Conservation (phyloP, 2,329 filamentous ascomycete genomes). For the Amauroascus niger region DNA sequence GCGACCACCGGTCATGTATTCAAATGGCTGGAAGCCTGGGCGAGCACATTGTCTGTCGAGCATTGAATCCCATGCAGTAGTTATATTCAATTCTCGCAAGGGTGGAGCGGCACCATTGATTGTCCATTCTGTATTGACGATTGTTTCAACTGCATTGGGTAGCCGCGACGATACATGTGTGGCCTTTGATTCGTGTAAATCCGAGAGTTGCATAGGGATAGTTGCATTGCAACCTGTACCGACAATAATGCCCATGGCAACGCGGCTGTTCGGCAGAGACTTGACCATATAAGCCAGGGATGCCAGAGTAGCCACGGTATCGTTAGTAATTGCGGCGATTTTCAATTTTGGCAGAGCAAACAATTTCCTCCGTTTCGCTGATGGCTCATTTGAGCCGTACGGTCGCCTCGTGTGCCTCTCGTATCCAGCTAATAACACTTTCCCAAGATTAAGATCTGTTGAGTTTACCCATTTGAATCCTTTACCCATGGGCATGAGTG, state of each 20-base stretch:
- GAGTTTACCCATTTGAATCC: slow-evolving; percentile 44
- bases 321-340: slow-evolving; percentile 70
- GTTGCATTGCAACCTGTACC: slow-evolving; percentile 77
- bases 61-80: slow-evolving; percentile 60
- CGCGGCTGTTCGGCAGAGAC: slow-evolving; percentile 51
- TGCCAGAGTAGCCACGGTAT: slow-evolving; percentile 68
- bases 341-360: slow-evolving; percentile 54
- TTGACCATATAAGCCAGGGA: slow-evolving; percentile 65
- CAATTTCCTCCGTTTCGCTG: slow-evolving; percentile 38
- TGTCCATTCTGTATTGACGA: slow-evolving; percentile 78
- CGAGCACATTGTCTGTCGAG: slow-evolving; percentile 58
- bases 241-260: slow-evolving; percentile 70
- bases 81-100: slow-evolving; percentile 48
- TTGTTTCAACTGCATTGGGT: slow-evolving; percentile 52
- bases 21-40: slow-evolving; percentile 70
- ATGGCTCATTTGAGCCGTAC: slow-evolving; percentile 32
- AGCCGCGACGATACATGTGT: slow-evolving; percentile 39
- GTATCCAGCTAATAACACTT: slow-evolving; percentile 47
- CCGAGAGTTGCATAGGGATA: slow-evolving; percentile 56
- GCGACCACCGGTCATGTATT: slow-evolving; percentile 73
- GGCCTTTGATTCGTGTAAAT: slow-evolving; percentile 56
- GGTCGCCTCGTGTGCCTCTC: slow-evolving; percentile 41
- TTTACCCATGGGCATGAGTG: slow-evolving; percentile 50
- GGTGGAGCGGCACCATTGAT: slow-evolving; percentile 66
- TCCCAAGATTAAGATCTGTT: slow-evolving; percentile 45